phyloP scores from a whole-genome alignment of 164 flowering plant genomes.

The Dillenia turbinata region DNA sequence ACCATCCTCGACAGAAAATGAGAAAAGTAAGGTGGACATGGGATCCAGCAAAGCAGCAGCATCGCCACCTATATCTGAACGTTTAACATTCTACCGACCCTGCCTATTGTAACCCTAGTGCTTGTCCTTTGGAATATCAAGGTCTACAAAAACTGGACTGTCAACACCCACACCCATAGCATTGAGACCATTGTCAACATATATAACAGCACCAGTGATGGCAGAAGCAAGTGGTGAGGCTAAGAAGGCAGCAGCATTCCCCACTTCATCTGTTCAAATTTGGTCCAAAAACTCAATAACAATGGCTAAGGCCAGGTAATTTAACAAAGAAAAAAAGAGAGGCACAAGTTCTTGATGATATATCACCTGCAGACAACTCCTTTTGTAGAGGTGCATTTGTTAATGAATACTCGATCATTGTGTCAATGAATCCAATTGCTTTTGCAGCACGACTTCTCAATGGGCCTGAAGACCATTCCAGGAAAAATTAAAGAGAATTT shows the following conservation, averaged over 20 bases:
- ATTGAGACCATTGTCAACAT: conserved; percentile 87
- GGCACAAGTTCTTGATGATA: neutral
- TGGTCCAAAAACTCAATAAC: conserved; percentile 1
- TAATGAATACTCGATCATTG: conserved; percentile 80
- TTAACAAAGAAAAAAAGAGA: neutral
- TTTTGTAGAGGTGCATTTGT: conserved; percentile 89
- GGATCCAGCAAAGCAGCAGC: too few relatives aligned
- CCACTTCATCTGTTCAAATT: conserved; percentile 70
- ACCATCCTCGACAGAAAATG: too few relatives aligned
- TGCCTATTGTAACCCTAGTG: too few relatives aligned
- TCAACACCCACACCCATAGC: conserved; percentile 93
- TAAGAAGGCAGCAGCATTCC: conserved; percentile 85
- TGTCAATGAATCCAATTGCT: conserved; percentile 92
- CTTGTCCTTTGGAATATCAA: conserved; percentile 50
- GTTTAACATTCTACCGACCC: too few relatives aligned
- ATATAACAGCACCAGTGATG: conserved; percentile 78
- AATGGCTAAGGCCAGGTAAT: neutral
- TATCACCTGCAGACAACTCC: conserved; percentile 72
- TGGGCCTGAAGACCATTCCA: conserved; percentile 50
- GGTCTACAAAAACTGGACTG: conserved; percentile 76
- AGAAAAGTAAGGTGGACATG: too few relatives aligned
- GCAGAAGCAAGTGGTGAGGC: conserved; percentile 96
- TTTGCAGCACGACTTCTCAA: conserved; percentile 92
- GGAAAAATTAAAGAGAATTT: neutral
- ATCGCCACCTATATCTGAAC: too few relatives aligned